Percentiles rank a stretch among this genome's conserved stretches.
Conservation (phyloP, 345 rosid genomes). For the Euphorbia tirucalli region DNA sequence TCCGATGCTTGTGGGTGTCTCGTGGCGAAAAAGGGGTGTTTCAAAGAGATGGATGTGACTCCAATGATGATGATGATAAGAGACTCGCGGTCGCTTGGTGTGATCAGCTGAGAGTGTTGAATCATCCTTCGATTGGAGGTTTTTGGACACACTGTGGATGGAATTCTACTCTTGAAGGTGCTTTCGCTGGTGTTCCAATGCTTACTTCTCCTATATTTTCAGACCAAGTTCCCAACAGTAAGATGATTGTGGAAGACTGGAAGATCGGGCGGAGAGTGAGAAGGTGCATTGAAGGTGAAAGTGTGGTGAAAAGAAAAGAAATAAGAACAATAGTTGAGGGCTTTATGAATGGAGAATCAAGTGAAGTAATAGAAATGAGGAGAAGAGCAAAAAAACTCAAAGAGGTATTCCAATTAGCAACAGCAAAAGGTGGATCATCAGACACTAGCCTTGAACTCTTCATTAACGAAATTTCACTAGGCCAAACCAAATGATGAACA, state of each 20-base stretch:
- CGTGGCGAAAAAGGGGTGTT: constrained; percentile 9
- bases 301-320: constrained; percentile 13
- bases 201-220: constrained; percentile 27
- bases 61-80: background rate
- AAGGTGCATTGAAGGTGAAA: background rate
- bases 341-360: constrained; percentile 21
- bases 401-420: constrained; percentile 15
- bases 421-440: constrained; percentile 24
- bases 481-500: too few relatives aligned
- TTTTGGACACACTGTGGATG: constrained; percentile 36
- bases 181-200: constrained; percentile 27
- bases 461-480: constrained; percentile 8
- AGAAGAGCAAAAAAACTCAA: constrained; percentile 14
- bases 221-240: constrained; percentile 25
- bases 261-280: constrained; percentile 27
- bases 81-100: constrained; percentile 31
- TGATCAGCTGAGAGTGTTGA: constrained; percentile 25
- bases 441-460: constrained; percentile 20
- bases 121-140: constrained; percentile 27
- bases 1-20: constrained; percentile 24
- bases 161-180: constrained; percentile 30
- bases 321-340: constrained; percentile 12
- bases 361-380: constrained; percentile 14
- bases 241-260: constrained; percentile 25
- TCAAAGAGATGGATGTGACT: too few relatives aligned